Base-by-base conservation (phyloP, 129 eudicot genomes). In the Ambrosia trifida region DNA sequence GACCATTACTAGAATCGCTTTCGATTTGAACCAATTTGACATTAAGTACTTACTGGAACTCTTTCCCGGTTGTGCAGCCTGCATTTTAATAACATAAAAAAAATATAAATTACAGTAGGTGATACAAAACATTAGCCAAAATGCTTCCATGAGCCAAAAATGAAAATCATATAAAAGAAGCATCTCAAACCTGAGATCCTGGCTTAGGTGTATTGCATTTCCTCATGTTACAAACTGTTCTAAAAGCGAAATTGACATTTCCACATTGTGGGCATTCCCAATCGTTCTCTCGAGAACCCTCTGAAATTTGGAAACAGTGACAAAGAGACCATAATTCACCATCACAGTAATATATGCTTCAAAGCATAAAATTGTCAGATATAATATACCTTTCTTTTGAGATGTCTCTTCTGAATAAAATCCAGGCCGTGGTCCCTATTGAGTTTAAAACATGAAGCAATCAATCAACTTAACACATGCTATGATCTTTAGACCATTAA, bases 221-320 rank as follows among this genome's bases (percentile, higher is more conserved):
- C 90, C 98, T 89, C 98, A 93, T 89, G 86, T 93, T 92, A 80
- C 98, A 93, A 73, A 89, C 96, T 16, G 92, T 80, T 85, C 98
- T 85, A 45, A 93, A 93, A 5, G 96, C 84, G 68, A 93, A 93
- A 77, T 93, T 93, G 59, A 93, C 91, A 82, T 93, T 93, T 68
- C 96, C 95, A 84, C 98, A 93, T 70, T 89, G 85, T 11, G 98
- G 98, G 72, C 98, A 93, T 17, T 77, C 74, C 96, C 96, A 93
- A 63, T 89, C 96, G 49, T 87, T 89, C 73, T 89, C 96, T 69
- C 96, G 92, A 0, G 95, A 80, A 72, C 82, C 95, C 80, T 93
- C 96, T 89, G 30, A 3, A 73, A 11, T n/a, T n/a, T 32, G 44
- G 14, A 17, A 44, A 43, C 64, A 72, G 47, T 54, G 33, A 20